Base-by-base conservation (phyloP, 257 asterid species). In the Nemophila menziesii region DNA sequence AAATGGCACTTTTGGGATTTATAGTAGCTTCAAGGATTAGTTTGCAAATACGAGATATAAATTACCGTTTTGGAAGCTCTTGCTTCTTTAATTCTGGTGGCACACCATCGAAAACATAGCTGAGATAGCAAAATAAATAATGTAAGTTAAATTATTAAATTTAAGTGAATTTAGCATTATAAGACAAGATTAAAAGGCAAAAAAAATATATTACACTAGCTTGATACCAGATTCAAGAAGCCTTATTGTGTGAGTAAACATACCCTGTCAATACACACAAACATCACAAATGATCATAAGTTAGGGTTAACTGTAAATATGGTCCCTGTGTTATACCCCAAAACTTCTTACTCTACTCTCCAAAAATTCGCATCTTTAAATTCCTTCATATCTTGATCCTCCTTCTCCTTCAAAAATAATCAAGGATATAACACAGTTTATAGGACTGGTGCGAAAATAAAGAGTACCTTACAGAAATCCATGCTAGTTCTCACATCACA, bases 141-240 rank as follows among this genome's bases (percentile, higher is more conserved):
- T 46, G 33, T 59, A 16, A 56, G 48, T 42, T 29, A 22, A 34
- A 18, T 11, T 39, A 20, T 11, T 20, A 54, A 37, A 43, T 29
- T 48, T 47, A 22, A 52, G 20, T 39, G 49, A 22, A 43, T 40
- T 53, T 40, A 39, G n/a, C n/a, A n/a, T 44, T 44, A 44, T 46
- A 55, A 37, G 40, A 50, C 55, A 44, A 41, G 20, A 49, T 24
- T 18, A 37, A 48, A 20, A 49, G 46, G 37, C 48, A 49, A 55
- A n/a, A n/a, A n/a, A n/a, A n/a, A n/a, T n/a, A n/a, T n/a, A 21
- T 72, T 81, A 90, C 96, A 73, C 92, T 42, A 96, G 99, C 72
- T 85, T 90, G 42, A 90, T 85, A 67, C 99, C 99, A 61, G 99
- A 96, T 71, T 90, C 99, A 74, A 90, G 56, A 62, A 90, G 86